Evolutionary conservation across 2,329 filamentous ascomycete genomes (phyloP), one percentile per base, ranked within the genome.

Genomic region (Ceratocystis eucalypticola): DNA sequence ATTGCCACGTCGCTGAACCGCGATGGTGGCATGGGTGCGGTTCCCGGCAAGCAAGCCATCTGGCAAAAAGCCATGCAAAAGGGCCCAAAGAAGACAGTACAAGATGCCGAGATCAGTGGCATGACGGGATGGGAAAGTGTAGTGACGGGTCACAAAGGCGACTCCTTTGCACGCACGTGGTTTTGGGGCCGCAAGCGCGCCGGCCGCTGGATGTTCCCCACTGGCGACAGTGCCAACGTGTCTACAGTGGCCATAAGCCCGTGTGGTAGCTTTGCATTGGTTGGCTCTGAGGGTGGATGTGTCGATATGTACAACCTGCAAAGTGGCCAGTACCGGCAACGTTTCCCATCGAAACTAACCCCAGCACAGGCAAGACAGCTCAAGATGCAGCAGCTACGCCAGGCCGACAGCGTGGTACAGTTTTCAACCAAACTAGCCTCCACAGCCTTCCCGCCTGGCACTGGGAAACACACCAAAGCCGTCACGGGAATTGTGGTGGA

Each of bases 291-390:
- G 37, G 85, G 82, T 46, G 94, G 94, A 53, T 84, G 85, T 44
- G 86, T 99, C 66, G 91, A 96, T 74, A 93, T 96, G 88, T 97
- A 89, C 82, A 99, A 99, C 74, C 79, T 99, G 67, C 94, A 99
- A 74, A 97, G 94, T 57, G 94, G 94, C 57, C 80, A 87, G 22
- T 90, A 95, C 75, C 86, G 93, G 67, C 91, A 95, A 72, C 85
- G 88, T 20, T 99, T 96, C 74, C 94, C 94, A 0, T 86, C 90
- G 7, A 84, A 83, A 57, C 76, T 95, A 59, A 92, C 88, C 0
- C 88, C 88, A 1, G 84, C 85, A 0, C 90, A 96, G 76, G 88
- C 89, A 1, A 86, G 88, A 70, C 88, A 89, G 73, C 74, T 92
- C 62, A 89, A 87, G 73, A 77, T 87, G 70, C 82, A 85, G 71